phyloP scores from a whole-genome alignment of 805 yeast genomes.

The Saccharomycopsis malanga region DNA sequence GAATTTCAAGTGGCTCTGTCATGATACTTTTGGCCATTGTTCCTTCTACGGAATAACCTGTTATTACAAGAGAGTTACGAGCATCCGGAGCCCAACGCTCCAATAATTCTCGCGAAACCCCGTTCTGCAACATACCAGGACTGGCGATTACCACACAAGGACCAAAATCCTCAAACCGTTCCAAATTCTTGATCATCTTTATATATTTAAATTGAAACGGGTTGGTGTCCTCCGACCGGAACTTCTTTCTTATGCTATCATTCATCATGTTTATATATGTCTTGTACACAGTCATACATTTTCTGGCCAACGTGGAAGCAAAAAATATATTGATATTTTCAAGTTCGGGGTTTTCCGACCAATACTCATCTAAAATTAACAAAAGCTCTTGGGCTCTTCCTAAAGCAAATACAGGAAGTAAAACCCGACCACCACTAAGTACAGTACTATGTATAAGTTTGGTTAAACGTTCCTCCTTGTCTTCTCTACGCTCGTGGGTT shows the following conservation, averaged over 20 bases:
- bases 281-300: constrained; percentile 96
- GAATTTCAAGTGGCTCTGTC: constrained; percentile 86
- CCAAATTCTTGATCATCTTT: constrained; percentile 70
- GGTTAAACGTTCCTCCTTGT: constrained; percentile 76
- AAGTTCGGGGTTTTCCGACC: constrained; percentile 79
- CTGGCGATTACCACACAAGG: constrained; percentile 95
- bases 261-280: constrained; percentile 97
- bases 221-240: constrained; percentile 71
- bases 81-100: constrained; percentile 98
- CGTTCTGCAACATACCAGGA: constrained; percentile 98
- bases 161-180: constrained; percentile 83
- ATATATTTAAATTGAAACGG: constrained; percentile 89
- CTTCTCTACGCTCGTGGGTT: constrained; percentile 84
- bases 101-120: constrained; percentile 81
- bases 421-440: constrained; percentile 81
- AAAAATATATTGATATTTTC: constrained; percentile 79
- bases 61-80: constrained; percentile 75
- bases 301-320: constrained; percentile 89
- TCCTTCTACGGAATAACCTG: constrained; percentile 98
- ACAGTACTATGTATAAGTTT: constrained; percentile 78
- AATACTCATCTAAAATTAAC: constrained; percentile 87
- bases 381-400: constrained; percentile 95
- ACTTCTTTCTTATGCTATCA: constrained; percentile 71
- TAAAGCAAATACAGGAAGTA: constrained; percentile 90
- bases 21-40: constrained; percentile 90